A percentile compares a stretch with the other conserved stretches of the same genome.
These are phyloP conservation scores for Penicillium sp. DNA, from an alignment of 2,329 filamentous ascomycete species.

Conservation along the genomic window DNA sequence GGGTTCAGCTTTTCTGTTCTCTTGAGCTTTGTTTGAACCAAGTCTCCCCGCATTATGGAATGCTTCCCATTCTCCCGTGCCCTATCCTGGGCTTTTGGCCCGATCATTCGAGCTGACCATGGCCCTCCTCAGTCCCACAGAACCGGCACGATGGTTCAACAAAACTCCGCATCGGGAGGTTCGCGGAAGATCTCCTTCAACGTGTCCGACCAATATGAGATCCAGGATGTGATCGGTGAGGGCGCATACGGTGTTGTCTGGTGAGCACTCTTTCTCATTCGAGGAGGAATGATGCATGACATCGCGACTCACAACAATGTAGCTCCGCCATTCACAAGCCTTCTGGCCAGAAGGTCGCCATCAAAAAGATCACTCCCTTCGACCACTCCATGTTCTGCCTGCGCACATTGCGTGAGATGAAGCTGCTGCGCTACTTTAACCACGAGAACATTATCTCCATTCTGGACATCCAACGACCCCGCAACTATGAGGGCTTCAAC, in stretches of 20 bases:
- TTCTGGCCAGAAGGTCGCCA: constrained; percentile 96
- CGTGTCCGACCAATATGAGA: constrained; percentile 98
- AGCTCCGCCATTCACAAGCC: constrained; percentile 98
- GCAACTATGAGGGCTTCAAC: constrained; percentile 93
- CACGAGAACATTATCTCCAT: constrained; percentile 99
- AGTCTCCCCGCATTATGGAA: constrained; percentile 14
- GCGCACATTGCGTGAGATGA: constrained; percentile 97
- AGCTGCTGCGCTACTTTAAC: constrained; percentile 97
- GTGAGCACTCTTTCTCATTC: constrained; percentile 60
- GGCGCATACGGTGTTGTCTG: constrained; percentile 98
- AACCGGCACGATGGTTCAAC: constrained; percentile 48
- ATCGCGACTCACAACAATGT: constrained; percentile 7
- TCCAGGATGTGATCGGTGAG: constrained; percentile 98
- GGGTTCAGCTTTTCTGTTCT: background rate
- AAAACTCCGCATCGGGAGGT: constrained; percentile 57
- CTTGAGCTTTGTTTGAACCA: background rate
- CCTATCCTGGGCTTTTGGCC: background rate
- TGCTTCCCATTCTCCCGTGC: constrained; percentile 12
- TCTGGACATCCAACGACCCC: constrained; percentile 96
- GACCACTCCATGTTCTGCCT: constrained; percentile 99
- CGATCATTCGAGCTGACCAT: constrained; percentile 21
- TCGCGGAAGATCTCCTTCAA: constrained; percentile 98
- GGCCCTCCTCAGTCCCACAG: constrained; percentile 14
- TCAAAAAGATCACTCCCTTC: constrained; percentile 99
- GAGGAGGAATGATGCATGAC: background rate